These are phyloP conservation scores for Fraxinus paxiana DNA, from an alignment of 305 asterid genomes.

Conservation along the genomic window DNA sequence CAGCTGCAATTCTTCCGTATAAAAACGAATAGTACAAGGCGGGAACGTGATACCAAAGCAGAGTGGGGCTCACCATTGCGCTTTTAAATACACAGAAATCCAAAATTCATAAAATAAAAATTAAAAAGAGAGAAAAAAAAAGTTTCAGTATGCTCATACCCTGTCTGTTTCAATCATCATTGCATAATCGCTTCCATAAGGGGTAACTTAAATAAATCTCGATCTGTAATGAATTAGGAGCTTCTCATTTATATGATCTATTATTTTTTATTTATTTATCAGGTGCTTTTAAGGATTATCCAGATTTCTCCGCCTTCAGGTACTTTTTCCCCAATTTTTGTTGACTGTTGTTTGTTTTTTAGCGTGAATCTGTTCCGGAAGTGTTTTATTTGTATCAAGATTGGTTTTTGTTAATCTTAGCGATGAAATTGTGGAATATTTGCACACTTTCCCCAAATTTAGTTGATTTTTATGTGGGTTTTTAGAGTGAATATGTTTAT, in stretches of 20 bases:
- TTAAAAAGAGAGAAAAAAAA: not conserved
- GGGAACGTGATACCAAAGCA: constrained; percentile 54
- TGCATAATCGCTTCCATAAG: constrained; percentile 30
- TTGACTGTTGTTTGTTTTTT: constrained; percentile 35
- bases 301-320: constrained; percentile 31
- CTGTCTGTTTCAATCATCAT: constrained; percentile 31
- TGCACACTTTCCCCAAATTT: not conserved
- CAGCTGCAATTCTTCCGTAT: no score
- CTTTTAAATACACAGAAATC: not conserved
- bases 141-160: not conserved
- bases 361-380: constrained; percentile 6
- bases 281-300: constrained; percentile 22
- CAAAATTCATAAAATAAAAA: not conserved
- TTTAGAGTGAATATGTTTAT: not conserved
- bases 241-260: constrained; percentile 25
- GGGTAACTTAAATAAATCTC: constrained; percentile 6
- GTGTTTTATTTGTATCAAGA: not conserved
- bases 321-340: constrained; percentile 24
- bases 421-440: constrained; percentile 16
- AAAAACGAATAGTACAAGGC: constrained; percentile 40
- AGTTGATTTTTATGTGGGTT: not conserved
- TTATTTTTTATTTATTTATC: not conserved
- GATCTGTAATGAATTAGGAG: constrained; percentile 24
- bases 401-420: not conserved
- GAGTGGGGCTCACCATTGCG: constrained; percentile 26